phyloP scores from a whole-genome alignment of 2,329 filamentous ascomycete species.

The Fusarium tricinctum region DNA sequence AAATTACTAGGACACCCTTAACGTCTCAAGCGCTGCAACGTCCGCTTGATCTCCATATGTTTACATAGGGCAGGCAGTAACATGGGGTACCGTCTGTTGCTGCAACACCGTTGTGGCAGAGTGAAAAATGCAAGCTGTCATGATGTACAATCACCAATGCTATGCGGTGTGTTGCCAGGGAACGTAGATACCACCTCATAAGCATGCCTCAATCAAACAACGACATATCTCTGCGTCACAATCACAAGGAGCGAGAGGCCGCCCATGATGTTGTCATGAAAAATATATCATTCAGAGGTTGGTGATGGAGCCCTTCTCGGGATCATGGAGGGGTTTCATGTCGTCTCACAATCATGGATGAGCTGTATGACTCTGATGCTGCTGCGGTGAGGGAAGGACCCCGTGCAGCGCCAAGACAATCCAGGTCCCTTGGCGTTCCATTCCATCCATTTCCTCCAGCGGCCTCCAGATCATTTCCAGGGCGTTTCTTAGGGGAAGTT shows the following conservation, averaged over 20 bases:
- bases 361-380: slow-evolving; percentile 31
- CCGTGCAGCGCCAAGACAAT: slow-evolving; percentile 39
- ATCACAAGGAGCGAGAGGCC: slow-evolving; percentile 32
- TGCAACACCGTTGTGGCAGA: slow-evolving; percentile 29
- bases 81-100: slow-evolving; percentile 1
- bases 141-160: slow-evolving; percentile 14
- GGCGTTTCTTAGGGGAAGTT: slow-evolving; percentile 21
- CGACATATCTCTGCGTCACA: slow-evolving; percentile 7
- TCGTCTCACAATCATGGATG: slow-evolving; percentile 31
- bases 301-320: neutral
- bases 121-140: slow-evolving; percentile 21
- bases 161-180: too few species aligned
- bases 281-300: slow-evolving; percentile 12
- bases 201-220: neutral
- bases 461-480: slow-evolving; percentile 37
- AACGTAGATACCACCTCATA: neutral
- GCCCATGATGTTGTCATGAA: slow-evolving; percentile 16
- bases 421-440: slow-evolving; percentile 40
- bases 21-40: slow-evolving; percentile 2
- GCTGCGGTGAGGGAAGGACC: slow-evolving; percentile 42
- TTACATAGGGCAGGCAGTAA: slow-evolving; percentile 16
- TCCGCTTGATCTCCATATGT: slow-evolving; percentile 4
- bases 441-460: slow-evolving; percentile 8
- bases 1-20: neutral
- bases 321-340: slow-evolving; percentile 29